Evolutionary conservation across 116 monocot genomes (phyloP).

Genomic region (Papilionanthe hybrid): DNA sequence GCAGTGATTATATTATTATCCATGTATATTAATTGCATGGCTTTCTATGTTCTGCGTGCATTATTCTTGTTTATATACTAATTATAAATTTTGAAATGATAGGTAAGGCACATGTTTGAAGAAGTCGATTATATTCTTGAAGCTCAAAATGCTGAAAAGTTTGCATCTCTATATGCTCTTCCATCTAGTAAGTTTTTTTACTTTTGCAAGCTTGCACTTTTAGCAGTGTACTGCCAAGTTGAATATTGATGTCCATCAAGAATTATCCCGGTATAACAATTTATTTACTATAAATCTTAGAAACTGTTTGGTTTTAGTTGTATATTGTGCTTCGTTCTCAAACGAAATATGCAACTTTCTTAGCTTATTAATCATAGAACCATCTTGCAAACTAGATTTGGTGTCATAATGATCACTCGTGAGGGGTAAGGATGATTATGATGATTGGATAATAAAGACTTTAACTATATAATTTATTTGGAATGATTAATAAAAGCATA

Average conservation of each 20-base stretch:
- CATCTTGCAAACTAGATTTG: neutral
- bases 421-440: too few relatives aligned
- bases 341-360: neutral
- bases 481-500: too few relatives aligned
- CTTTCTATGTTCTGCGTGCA: conserved; percentile 2
- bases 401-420: neutral
- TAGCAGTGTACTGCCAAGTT: neutral
- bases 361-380: neutral
- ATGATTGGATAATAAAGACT: too few relatives aligned
- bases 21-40: neutral
- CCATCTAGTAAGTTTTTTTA: conserved; percentile 29
- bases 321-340: neutral
- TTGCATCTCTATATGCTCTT: conserved; percentile 69
- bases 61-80: conserved; percentile 1
- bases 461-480: too few relatives aligned
- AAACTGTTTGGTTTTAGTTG: neutral
- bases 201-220: neutral
- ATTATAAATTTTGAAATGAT: conserved; percentile 18
- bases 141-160: conserved; percentile 91
- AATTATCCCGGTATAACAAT: too few relatives aligned
- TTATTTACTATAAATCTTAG: neutral
- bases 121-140: conserved; percentile 95
- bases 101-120: conserved; percentile 99
- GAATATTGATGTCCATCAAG: neutral
- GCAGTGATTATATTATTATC: neutral